phyloP scores from a whole-genome alignment of 2,329 filamentous ascomycete genomes.

The Cryoendolithus antarcticus region DNA sequence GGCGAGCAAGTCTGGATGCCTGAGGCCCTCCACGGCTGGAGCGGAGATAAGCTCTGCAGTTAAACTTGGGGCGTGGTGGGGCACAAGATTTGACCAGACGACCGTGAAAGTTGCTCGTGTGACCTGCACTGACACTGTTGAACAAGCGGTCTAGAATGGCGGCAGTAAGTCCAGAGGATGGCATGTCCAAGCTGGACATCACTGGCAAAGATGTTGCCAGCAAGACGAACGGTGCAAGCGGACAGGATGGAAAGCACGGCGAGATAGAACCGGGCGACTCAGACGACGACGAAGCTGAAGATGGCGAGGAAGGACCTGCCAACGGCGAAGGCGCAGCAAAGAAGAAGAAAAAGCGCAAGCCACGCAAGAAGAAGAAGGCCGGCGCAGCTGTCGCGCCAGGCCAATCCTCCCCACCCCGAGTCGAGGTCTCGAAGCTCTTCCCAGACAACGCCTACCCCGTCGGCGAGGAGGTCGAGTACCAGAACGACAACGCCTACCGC shows the following conservation, averaged over 20 bases:
- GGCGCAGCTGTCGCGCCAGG: slow-evolving; percentile 56
- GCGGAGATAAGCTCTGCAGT: too few species aligned
- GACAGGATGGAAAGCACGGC: slow-evolving; percentile 12
- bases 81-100: slow-evolving; percentile 14
- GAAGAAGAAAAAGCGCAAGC: slow-evolving; percentile 11
- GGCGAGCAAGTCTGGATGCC: slow-evolving; percentile 8
- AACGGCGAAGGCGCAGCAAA: slow-evolving; percentile 5
- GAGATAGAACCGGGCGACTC: slow-evolving; percentile 23
- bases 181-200: slow-evolving; percentile 14
- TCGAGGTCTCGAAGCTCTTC: slow-evolving; percentile 62
- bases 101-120: too few species aligned
- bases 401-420: slow-evolving; percentile 67
- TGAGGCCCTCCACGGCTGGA: slow-evolving; percentile 10
- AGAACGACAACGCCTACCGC: slow-evolving; percentile 61
- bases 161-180: slow-evolving; percentile 17
- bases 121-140: too few species aligned
- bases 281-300: slow-evolving; percentile 20
- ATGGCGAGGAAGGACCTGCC: slow-evolving; percentile 19
- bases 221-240: slow-evolving; percentile 9
- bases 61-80: too few species aligned
- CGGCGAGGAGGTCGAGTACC: slow-evolving; percentile 67
- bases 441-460: slow-evolving; percentile 59
- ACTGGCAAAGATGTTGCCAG: slow-evolving; percentile 8
- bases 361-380: slow-evolving; percentile 62
- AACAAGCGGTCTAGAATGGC: slow-evolving; percentile 11